Conservation (phyloP, 1,284 basidiomycete genomes). For the Mycosarcoma mackinlayi region DNA sequence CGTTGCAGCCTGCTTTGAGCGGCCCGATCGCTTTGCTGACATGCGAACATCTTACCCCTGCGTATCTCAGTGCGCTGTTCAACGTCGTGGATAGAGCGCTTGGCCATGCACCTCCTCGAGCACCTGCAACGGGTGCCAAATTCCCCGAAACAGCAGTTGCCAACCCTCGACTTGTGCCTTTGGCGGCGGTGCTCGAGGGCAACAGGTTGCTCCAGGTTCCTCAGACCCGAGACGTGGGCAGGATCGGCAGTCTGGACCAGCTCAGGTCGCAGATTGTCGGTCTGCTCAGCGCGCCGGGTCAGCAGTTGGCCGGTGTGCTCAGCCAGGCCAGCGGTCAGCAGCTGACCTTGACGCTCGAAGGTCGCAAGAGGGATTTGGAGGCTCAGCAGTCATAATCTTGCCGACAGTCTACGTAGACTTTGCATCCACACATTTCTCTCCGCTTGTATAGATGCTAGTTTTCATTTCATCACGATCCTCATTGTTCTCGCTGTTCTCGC, state of each 20-base stretch:
- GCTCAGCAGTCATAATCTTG: conserved; percentile 18
- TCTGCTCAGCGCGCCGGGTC: conserved; percentile 55
- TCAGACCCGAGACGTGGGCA: conserved; percentile 52
- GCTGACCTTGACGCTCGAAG: conserved; percentile 61
- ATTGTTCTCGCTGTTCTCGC: background rate
- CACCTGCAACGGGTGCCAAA: conserved; percentile 21
- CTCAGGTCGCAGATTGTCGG: conserved; percentile 64
- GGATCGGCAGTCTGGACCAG: conserved; percentile 51
- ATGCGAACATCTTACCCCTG: conserved; percentile 49
- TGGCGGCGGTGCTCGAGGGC: conserved; percentile 55
- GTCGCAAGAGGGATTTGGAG: conserved; percentile 59
- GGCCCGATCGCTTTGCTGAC: conserved; percentile 62
- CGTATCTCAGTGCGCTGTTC: conserved; percentile 56
- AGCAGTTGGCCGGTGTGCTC: conserved; percentile 60
- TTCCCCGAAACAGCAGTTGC: conserved; percentile 28
- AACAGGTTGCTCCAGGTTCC: conserved; percentile 54
- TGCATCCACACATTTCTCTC: background rate
- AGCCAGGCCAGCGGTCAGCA: conserved; percentile 55
- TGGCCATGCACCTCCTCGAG: conserved; percentile 36
- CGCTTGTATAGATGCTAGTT: conserved; percentile 13
- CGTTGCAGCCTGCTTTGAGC: conserved; percentile 44
- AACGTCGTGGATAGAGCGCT: conserved; percentile 55
- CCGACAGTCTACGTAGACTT: conserved; percentile 1
- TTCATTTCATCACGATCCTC: background rate
- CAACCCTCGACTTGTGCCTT: conserved; percentile 55